Evolutionary conservation across 768 basidiomycete species (phyloP).

Genomic region (Leccinellum rugosiceps): DNA sequence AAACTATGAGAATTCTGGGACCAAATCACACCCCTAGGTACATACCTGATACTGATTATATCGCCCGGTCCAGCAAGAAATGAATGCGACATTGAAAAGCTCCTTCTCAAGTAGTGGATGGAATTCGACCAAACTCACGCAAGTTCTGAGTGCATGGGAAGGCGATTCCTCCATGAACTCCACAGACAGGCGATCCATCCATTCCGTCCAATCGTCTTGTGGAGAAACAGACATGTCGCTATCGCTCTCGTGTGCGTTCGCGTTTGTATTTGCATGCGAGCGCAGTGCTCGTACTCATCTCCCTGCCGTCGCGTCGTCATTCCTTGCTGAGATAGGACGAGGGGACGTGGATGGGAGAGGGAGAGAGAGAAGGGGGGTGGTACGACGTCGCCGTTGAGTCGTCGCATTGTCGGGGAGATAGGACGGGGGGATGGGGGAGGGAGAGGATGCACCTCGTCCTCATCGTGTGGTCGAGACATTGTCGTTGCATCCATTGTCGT

Average conservation of each 20-base stretch:
- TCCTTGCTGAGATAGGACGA: too few relatives aligned
- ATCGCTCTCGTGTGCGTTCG: too few relatives aligned
- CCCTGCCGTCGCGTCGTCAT: too few relatives aligned
- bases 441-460: too few relatives aligned
- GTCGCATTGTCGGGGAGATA: too few relatives aligned
- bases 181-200: slow-evolving; percentile 90
- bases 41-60: slow-evolving; percentile 94
- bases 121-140: slow-evolving; percentile 89
- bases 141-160: slow-evolving; percentile 95
- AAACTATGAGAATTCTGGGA: slow-evolving; percentile 6
- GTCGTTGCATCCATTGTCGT: too few relatives aligned
- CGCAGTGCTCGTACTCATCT: background rate
- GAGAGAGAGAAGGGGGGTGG: too few relatives aligned
- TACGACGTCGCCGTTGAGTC: too few relatives aligned
- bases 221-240: slow-evolving; percentile 68
- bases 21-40: background rate
- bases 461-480: too few relatives aligned
- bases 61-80: slow-evolving; percentile 95
- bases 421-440: too few relatives aligned
- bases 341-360: too few relatives aligned
- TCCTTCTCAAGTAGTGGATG: slow-evolving; percentile 91
- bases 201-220: slow-evolving; percentile 89
- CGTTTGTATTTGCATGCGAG: too few relatives aligned
- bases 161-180: slow-evolving; percentile 99
- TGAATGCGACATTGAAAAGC: slow-evolving; percentile 95